Percentiles rank a stretch among this genome's conserved stretches.
These are phyloP conservation scores for Ceratobasidium sp. DNA, from an alignment of 1,284 basidiomycete genomes.

Conservation along the genomic window DNA sequence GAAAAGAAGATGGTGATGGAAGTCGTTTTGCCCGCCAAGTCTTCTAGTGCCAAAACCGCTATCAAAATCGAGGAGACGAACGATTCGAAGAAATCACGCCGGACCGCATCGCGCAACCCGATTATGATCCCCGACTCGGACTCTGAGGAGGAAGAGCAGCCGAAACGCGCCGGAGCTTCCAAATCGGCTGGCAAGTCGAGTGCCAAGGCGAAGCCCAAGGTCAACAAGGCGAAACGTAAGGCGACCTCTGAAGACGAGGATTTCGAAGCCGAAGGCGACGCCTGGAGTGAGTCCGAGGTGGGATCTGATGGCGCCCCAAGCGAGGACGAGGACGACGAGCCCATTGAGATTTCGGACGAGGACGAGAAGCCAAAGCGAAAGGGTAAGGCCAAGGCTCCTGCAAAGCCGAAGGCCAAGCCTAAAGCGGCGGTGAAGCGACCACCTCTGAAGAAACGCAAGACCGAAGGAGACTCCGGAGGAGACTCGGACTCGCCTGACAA, in stretches of 20 bases:
- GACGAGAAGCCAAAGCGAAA: constrained; percentile 48
- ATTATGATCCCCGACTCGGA: constrained; percentile 26
- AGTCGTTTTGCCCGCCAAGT: constrained; percentile 64
- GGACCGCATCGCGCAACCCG: constrained; percentile 31
- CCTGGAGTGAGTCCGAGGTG: constrained; percentile 49
- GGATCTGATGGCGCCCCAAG: constrained; percentile 60
- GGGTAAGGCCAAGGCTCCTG: constrained; percentile 54
- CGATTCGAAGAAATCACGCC: constrained; percentile 7
- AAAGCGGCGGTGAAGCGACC: constrained; percentile 50
- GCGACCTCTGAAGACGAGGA: constrained; percentile 50
- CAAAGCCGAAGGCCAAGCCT: constrained; percentile 53
- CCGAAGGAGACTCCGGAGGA: constrained; percentile 53
- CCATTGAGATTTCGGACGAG: constrained; percentile 32
- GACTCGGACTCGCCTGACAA: constrained; percentile 53
- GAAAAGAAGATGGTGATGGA: constrained; percentile 58
- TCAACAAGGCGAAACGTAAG: constrained; percentile 44
- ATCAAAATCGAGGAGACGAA: neutral
- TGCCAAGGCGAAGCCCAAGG: constrained; percentile 51
- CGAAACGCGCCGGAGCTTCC: constrained; percentile 52
- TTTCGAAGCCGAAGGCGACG: constrained; percentile 52
- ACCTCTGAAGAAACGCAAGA: constrained; percentile 65
- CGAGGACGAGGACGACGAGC: constrained; percentile 54
- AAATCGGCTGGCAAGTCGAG: constrained; percentile 48
- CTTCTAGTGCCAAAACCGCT: constrained; percentile 9
- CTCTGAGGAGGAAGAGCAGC: constrained; percentile 42